phyloP scores from a whole-genome alignment of 306 rosid species.

The Quercus alba region DNA sequence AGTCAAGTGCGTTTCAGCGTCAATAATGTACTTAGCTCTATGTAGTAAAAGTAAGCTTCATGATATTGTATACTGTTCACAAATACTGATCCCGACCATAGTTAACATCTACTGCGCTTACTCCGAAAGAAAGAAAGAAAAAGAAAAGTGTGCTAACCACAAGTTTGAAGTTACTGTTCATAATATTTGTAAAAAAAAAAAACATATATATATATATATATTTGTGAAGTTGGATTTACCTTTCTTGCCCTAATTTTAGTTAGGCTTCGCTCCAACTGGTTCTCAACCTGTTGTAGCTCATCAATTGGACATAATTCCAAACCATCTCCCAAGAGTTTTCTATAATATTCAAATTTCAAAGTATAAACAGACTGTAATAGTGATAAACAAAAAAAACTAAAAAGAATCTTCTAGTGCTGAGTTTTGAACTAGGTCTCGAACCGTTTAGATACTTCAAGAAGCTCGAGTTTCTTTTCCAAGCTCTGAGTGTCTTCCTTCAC shows the following conservation, averaged over 20 bases:
- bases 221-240: slow-evolving; percentile 23
- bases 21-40: background rate
- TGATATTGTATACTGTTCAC: background rate
- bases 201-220: no score
- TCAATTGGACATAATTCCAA: slow-evolving; percentile 58
- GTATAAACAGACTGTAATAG: background rate
- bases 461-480: slow-evolving; percentile 57
- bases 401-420: background rate
- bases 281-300: slow-evolving; percentile 62
- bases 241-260: slow-evolving; percentile 71
- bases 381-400: background rate
- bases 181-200: background rate
- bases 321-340: slow-evolving; percentile 76
- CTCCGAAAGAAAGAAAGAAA: background rate
- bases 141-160: background rate
- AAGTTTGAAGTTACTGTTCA: background rate
- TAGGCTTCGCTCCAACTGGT: slow-evolving; percentile 72
- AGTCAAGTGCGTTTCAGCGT: slow-evolving; percentile 1
- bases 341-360: slow-evolving; percentile 19
- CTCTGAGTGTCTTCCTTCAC: slow-evolving; percentile 34
- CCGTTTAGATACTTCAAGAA: slow-evolving; percentile 64
- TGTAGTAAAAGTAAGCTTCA: background rate
- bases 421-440: slow-evolving; percentile 2
- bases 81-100: background rate
- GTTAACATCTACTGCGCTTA: background rate